phyloP scores from a whole-genome alignment of 257 asterid species.

The Solanum pimpinellifolium region DNA sequence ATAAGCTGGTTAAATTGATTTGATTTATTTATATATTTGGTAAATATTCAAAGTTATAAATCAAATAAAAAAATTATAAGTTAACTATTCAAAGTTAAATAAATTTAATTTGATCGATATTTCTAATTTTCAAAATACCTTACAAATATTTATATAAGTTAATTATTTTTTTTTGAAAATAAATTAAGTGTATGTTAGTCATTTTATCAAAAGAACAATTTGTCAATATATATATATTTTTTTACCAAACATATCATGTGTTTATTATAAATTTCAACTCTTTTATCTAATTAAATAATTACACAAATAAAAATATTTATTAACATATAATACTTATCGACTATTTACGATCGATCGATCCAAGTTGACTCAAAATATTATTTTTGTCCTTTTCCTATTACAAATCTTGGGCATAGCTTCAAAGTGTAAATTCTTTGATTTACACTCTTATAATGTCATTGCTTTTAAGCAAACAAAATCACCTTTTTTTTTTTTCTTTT shows the following conservation, averaged over 20 bases:
- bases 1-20: not conserved
- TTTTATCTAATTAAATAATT: not conserved
- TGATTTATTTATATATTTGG: not conserved
- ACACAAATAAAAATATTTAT: not conserved
- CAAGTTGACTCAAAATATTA: not conserved
- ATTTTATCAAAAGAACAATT: not conserved
- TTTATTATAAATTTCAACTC: not conserved
- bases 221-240: not conserved
- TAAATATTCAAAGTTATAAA: not conserved
- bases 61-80: not conserved
- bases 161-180: not conserved
- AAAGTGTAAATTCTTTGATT: not conserved
- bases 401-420: not conserved
- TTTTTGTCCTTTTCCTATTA: not conserved
- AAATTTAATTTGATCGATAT: not conserved
- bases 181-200: not conserved
- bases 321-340: not conserved
- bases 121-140: not conserved
- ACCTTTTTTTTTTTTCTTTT: not conserved
- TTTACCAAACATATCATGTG: not conserved
- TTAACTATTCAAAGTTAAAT: not conserved
- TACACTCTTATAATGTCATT: not conserved
- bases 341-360: not conserved
- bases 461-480: not conserved
- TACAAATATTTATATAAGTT: not conserved